These are phyloP conservation scores for Aureoboletus auriporus DNA, from an alignment of 768 basidiomycete species.

Conservation along the genomic window DNA sequence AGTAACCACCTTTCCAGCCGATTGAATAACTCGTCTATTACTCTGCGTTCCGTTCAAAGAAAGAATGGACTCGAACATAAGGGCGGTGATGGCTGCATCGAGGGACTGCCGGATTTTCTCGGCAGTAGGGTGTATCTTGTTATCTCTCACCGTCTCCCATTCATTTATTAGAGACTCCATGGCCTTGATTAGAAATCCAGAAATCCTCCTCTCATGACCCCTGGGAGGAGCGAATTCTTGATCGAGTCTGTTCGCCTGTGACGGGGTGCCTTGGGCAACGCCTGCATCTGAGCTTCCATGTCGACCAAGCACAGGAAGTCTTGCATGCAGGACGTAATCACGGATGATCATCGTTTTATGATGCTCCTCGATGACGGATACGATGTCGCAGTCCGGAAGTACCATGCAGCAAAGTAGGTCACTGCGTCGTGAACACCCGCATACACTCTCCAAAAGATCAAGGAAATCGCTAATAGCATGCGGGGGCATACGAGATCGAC, in stretches of 20 bases:
- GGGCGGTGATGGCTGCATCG: constrained; percentile 62
- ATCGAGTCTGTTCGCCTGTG: constrained; percentile 8
- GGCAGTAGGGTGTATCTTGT: constrained; percentile 40
- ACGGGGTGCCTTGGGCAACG: constrained; percentile 2
- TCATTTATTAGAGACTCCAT: constrained; percentile 48
- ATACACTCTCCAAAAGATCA: constrained; percentile 58
- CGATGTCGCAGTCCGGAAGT: constrained; percentile 69
- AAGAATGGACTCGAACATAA: constrained; percentile 68
- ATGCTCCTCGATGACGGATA: constrained; percentile 57
- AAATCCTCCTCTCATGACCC: constrained; percentile 58
- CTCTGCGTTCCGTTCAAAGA: constrained; percentile 58
- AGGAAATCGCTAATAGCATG: constrained; percentile 61
- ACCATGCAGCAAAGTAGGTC: constrained; percentile 45
- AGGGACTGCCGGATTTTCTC: constrained; percentile 64
- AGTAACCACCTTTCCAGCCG: constrained; percentile 51
- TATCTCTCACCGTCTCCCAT: constrained; percentile 43
- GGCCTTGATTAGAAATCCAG: constrained; percentile 57
- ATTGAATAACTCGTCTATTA: constrained; percentile 60
- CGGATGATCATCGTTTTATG: constrained; percentile 54
- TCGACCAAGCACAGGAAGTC: constrained; percentile 43
- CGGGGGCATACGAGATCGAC: constrained; percentile 42
- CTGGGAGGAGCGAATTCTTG: constrained; percentile 43
- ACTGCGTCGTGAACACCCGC: constrained; percentile 47
- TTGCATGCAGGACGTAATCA: constrained; percentile 66
- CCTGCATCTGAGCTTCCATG: constrained; percentile 1